phyloP scores from a whole-genome alignment of 1,284 basidiomycete species.

The Rhizoctonia solani region DNA sequence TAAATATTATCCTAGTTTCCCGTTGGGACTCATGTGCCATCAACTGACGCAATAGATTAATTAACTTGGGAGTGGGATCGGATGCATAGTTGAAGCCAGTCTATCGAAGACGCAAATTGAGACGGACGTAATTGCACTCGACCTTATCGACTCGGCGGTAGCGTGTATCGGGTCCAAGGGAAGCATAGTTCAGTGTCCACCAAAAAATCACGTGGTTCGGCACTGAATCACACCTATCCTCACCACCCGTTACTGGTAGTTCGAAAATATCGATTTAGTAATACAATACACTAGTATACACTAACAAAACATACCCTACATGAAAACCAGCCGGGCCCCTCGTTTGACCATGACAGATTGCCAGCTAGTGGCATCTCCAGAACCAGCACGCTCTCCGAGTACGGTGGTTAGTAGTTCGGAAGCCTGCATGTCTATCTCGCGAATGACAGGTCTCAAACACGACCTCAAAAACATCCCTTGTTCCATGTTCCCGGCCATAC shows the following conservation, averaged over 20 bases:
- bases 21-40: no score
- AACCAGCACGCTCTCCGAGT: constrained; percentile 23
- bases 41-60: no score
- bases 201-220: background rate
- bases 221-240: no score
- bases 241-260: background rate
- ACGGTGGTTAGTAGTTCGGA: constrained; percentile 22
- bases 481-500: constrained; percentile 33
- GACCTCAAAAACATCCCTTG: constrained; percentile 31
- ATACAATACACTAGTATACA: background rate
- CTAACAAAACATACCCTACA: background rate
- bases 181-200: background rate
- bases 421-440: constrained; percentile 33
- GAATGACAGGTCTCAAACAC: constrained; percentile 19
- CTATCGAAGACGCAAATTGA: no score
- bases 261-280: background rate
- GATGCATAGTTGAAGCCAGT: no score
- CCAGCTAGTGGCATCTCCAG: constrained; percentile 24
- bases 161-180: background rate
- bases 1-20: no score
- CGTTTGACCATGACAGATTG: constrained; percentile 23
- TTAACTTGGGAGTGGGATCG: no score
- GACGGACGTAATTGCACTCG: no score
- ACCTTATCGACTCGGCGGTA: no score
- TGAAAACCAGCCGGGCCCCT: constrained; percentile 19